Base-by-base conservation (phyloP, 169 alveolate species). In the Plasmodium malariae region DNA sequence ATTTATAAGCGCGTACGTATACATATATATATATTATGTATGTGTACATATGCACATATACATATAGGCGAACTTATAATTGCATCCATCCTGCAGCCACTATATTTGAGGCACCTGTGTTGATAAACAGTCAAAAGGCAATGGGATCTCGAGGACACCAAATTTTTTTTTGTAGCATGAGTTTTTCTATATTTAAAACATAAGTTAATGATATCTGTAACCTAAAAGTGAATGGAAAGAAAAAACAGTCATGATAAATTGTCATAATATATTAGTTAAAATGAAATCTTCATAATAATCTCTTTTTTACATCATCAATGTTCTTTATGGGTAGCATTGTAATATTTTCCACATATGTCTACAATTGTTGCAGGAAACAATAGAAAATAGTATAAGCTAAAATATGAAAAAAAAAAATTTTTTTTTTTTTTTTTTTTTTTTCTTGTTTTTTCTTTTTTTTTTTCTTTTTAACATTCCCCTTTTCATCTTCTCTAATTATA, bases 181-280 rank as follows among this genome's bases (percentile, higher is more conserved):
- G 90, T 80, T 80, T 80, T 80, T 43, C 90, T 80, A 40, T 80
- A 80, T 69, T 59, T 80, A 49, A 80, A 80, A 59, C 90, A 80
- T 80, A 80, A 54, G 28, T 65, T 37, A 11, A 80, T 80, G 12
- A 80, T 51, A 43, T 80, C 32, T 30, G 5, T 40, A 32, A 80
- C 90, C 90, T 80, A 32, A n/a, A 54, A 37, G 26, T 4, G 55
- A 24, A 28, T 11, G 11, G 48, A 32, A 21, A 24, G n/a, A 40
- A 60, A 48, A n/a, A n/a, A 28, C 17, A 12, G 14, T 7, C 11
- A 26, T 9, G 28, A 37, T 55, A 17, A 45, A 40, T 45, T 3
- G 14, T 24, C n/a, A 74, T 24, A 59, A 45, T 45, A 12, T 24
- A 24, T 2, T 17, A 11, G 14, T 55, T 55, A 21, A 21, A 21